Evolutionary conservation across 2,329 filamentous ascomycete species (phyloP), one percentile per base, ranked within the genome.

Genomic region (Ophiocordyceps unilateralis): DNA sequence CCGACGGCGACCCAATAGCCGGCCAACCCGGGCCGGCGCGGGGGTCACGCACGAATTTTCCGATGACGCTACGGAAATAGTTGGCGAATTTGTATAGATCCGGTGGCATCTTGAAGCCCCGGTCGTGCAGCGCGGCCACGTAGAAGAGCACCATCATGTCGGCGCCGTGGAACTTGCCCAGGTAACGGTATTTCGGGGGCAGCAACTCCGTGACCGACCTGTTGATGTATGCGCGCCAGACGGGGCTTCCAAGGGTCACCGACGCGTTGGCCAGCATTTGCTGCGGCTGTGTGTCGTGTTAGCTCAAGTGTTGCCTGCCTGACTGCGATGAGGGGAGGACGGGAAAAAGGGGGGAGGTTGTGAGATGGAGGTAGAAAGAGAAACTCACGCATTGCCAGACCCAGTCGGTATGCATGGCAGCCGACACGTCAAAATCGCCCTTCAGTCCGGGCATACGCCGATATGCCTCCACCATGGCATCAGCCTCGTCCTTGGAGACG

Each of bases 141-240:
- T 10, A 40, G 42, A 57, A 54, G 5, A 57, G 50, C 10, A 55
- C 46, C 1, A 44, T 12, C 11, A 52, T 43, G 8, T 58, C 56
- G 5, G 48, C 49, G 19, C 45, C 48, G 43, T 58, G 54, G 40
- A 54, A 56, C 20, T 53, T 55, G 17, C 47, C 51, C 1, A 57
- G 48, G 44, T 47, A 58, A 1, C 22, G 34, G 38, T 48, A 51
- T 17, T 52, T 28, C 1, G 45, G 28, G 2, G 48, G 49, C 2
- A 56, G 22, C 10, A 52, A 40, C n/a, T 46, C 47, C 0, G 47
- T 44, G 20, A 51, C 38, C 1, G 54, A 57, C 6, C 46, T 37
- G 41, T 55, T 57, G 48, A 53, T 55, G 46, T 47, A 48, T 44
- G 50, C 53, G 12, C 51, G 48, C 55, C 55, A 57, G 1, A 50